These are phyloP conservation scores for Plasmodium falciparum DNA, from an alignment of 169 alveolate genomes.

Conservation along the genomic window DNA sequence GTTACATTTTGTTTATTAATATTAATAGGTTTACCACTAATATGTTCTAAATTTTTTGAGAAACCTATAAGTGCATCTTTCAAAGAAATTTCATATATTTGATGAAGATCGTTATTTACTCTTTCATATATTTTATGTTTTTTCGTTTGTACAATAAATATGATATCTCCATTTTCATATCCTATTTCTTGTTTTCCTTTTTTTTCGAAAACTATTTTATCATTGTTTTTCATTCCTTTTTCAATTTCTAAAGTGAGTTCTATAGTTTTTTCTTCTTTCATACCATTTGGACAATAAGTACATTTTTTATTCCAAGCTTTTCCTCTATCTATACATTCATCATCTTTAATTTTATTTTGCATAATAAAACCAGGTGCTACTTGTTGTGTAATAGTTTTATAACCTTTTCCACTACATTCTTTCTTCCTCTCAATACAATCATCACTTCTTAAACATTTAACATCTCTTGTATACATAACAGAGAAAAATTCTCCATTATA, in stretches of 20 bases:
- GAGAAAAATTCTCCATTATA: constrained; percentile 85
- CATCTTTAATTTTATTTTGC: constrained; percentile 89
- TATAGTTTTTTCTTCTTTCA: constrained; percentile 79
- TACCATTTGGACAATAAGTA: constrained; percentile 60
- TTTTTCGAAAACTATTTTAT: constrained; percentile 86
- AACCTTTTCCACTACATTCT: constrained; percentile 88
- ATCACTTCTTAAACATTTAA: constrained; percentile 85
- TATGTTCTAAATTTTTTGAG: constrained; percentile 81
- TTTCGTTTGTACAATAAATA: constrained; percentile 82
- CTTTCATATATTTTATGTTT: constrained; percentile 82
- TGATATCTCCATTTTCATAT: constrained; percentile 85
- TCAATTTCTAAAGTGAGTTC: constrained; percentile 78
- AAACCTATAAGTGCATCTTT: constrained; percentile 88
- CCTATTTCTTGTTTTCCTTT: constrained; percentile 89
- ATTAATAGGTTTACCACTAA: constrained; percentile 82
- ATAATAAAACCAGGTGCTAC: constrained; percentile 90
- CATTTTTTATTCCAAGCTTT: constrained; percentile 89
- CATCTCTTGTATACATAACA: constrained; percentile 79
- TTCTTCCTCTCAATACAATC: constrained; percentile 85
- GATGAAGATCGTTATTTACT: constrained; percentile 87
- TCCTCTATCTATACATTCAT: constrained; percentile 86
- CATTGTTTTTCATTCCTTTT: constrained; percentile 83
- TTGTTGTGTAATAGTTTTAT: constrained; percentile 86
- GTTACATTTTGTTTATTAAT: constrained; percentile 85
- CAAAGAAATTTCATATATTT: constrained; percentile 84